Evolutionary conservation across 129 eudicot genomes (phyloP).

Genomic region (Flaveria linearis): DNA sequence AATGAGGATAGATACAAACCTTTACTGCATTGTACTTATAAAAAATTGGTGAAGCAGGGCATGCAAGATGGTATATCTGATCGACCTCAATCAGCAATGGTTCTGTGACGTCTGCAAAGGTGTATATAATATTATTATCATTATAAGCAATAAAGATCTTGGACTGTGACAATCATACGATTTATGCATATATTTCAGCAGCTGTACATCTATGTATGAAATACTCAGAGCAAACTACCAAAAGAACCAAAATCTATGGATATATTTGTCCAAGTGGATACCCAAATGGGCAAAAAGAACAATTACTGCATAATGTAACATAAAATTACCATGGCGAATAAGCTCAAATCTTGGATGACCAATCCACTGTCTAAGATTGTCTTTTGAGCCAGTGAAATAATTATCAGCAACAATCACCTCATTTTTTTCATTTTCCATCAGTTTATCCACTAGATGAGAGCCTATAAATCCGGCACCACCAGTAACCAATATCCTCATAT

Average conservation of each 20-base stretch:
- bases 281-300: background rate
- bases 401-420: conserved; percentile 93
- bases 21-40: conserved; percentile 93
- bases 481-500: conserved; percentile 89
- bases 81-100: conserved; percentile 83
- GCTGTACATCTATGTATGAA: background rate
- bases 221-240: background rate
- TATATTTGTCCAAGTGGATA: background rate
- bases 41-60: conserved; percentile 95
- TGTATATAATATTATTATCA: background rate
- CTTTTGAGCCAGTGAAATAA: conserved; percentile 91
- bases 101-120: conserved; percentile 77
- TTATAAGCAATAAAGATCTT: background rate
- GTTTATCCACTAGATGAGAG: conserved; percentile 84
- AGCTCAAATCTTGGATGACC: conserved; percentile 97
- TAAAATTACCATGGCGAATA: conserved; percentile 74
- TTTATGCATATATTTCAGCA: background rate
- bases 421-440: conserved; percentile 92
- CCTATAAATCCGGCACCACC: conserved; percentile 99
- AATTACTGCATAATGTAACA: background rate
- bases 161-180: background rate
- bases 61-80: conserved; percentile 87
- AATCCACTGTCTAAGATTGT: conserved; percentile 83
- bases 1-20: conserved; percentile 37
- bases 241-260: background rate